Evolutionary conservation across 768 basidiomycete genomes (phyloP), one percentile per base, ranked within the genome.

Genomic region (Suillus lakei): DNA sequence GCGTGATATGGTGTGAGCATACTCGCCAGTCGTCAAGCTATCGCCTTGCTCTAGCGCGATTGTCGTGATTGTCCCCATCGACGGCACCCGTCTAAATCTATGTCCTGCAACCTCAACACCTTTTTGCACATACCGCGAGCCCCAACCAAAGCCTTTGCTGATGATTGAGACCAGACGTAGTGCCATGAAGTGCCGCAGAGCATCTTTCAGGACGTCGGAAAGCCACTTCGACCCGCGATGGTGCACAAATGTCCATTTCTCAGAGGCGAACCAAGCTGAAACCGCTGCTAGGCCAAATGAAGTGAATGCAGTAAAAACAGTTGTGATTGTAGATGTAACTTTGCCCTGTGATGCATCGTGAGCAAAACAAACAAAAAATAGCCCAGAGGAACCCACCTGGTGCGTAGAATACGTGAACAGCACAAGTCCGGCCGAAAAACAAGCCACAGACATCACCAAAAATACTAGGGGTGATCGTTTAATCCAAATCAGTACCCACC

Each of bases 401-500:
- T 73, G 62, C 18, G 89, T 89, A 2, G 90, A 86, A 70, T 91
- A 92, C 2, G 89, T 82, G 68, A 92, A 92, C 30, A 87, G 82
- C 62, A 88, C 87, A n/a, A 92, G 81, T 12, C 91, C 91, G 32
- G 89, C 82, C 1, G 89, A 91, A 72, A 92, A 92, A 73, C 87
- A 88, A 15, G 89, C 88, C 48, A 91, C 90, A 38, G 90, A 91
- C 70, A 91, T 80, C 54, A 91, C 90, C 62, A 92, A 84, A 75
- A 91, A 91, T 56, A 91, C 88, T 51, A 92, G 81, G n/a, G 91
- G 91, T 1, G 89, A 90, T 26, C 90, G 81, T 72, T 91, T 91
- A 77, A 91, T 91, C 91, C 90, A 92, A 69, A 91, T 91, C 63
- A 91, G 77, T 51, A 91, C 89, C 90, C 91, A 91, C 90, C 90